Conservation (phyloP, 1,284 basidiomycete genomes). For the Ceratobasidium sp. region DNA sequence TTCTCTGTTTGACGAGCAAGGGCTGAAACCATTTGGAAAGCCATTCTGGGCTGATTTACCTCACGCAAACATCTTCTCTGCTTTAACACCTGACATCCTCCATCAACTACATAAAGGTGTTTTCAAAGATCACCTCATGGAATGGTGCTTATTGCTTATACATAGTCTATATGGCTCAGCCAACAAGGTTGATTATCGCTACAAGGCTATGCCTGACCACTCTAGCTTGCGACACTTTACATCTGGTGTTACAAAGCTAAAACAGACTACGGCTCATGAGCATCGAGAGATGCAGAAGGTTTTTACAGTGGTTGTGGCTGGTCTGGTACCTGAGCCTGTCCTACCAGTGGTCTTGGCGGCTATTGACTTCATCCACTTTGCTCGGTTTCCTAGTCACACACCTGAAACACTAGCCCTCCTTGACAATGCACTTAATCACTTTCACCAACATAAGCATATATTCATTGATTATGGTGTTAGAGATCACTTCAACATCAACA, state of each 20-base stretch:
- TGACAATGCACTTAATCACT: conserved; percentile 53
- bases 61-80: conserved; percentile 53
- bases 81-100: conserved; percentile 55
- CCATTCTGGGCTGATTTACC: conserved; percentile 56
- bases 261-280: conserved; percentile 41
- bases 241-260: background rate
- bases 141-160: conserved; percentile 20
- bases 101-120: conserved; percentile 59
- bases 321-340: conserved; percentile 36
- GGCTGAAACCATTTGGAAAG: conserved; percentile 11
- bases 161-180: background rate
- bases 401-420: conserved; percentile 61
- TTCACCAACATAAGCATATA: conserved; percentile 56
- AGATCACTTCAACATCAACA: conserved; percentile 31
- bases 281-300: conserved; percentile 44
- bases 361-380: conserved; percentile 58
- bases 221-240: conserved; percentile 13
- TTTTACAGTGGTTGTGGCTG: conserved; percentile 52
- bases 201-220: conserved; percentile 39
- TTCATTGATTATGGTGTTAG: conserved; percentile 53
- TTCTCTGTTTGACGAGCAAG: conserved; percentile 4
- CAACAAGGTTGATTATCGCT: conserved; percentile 34
- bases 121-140: conserved; percentile 52
- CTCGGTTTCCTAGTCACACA: conserved; percentile 53
- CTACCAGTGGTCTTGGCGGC: conserved; percentile 51